A percentile compares a stretch with the other conserved stretches of the same genome.
These are phyloP conservation scores for Sesbania bispinosa DNA, from an alignment of 306 rosid genomes.

Conservation along the genomic window DNA sequence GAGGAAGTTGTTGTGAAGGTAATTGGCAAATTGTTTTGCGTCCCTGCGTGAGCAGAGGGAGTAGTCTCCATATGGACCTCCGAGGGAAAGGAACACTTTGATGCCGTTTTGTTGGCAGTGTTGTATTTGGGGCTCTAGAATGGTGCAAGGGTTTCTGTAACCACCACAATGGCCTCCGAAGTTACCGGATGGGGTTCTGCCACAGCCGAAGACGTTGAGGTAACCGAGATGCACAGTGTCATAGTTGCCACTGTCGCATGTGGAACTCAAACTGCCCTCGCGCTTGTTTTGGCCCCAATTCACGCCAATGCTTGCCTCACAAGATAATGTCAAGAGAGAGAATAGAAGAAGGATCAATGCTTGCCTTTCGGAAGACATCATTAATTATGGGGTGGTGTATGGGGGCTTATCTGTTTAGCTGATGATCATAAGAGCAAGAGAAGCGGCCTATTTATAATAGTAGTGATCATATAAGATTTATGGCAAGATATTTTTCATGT, in stretches of 20 bases:
- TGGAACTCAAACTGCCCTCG: conserved; percentile 32
- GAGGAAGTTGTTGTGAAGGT: conserved; percentile 43
- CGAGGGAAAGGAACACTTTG: conserved; percentile 44
- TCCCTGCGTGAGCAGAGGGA: conserved; percentile 29
- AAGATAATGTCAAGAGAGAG: no score
- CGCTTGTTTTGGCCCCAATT: conserved; percentile 39
- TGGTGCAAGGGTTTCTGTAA: background rate
- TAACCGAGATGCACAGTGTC: conserved; percentile 30
- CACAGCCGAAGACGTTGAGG: conserved; percentile 30
- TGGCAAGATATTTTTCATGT: no score
- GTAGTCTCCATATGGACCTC: conserved; percentile 31
- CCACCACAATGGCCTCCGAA: conserved; percentile 3
- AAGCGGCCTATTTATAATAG: background rate
- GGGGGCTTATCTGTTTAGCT: no score
- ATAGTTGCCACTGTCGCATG: conserved; percentile 44
- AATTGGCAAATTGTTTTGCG: conserved; percentile 28
- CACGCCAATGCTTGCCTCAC: no score
- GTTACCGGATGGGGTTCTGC: background rate
- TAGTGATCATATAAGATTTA: no score
- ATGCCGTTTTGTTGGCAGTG: background rate
- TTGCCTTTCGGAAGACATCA: no score
- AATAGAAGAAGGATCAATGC: no score
- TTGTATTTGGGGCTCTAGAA: background rate
- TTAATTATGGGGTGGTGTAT: no score
- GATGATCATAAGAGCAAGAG: background rate